Percentiles rank a stretch among this genome's conserved stretches.
These are phyloP conservation scores for Houttuynia cordata DNA, from an alignment of 164 flowering plant genomes.

Conservation along the genomic window DNA sequence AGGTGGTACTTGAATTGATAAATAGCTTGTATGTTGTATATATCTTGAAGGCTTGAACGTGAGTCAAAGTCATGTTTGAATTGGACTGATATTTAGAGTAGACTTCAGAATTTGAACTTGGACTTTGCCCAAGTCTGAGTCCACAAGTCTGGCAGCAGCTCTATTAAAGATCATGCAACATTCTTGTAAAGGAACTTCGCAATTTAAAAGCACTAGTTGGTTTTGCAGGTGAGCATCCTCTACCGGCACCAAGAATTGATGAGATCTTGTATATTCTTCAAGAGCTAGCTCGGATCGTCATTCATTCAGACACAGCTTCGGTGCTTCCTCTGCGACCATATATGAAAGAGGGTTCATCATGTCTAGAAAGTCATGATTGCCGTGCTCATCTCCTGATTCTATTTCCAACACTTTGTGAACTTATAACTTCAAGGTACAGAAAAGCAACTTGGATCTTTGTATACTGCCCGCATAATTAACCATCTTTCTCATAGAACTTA, in stretches of 20 bases:
- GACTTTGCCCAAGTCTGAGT: too few species aligned
- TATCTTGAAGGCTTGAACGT: too few species aligned
- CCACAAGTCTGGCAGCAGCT: too few species aligned
- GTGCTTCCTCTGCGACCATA: constrained; percentile 48
- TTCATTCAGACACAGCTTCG: constrained; percentile 59
- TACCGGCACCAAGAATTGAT: constrained; percentile 70
- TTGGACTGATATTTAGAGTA: too few species aligned
- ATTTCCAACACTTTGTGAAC: constrained; percentile 76
- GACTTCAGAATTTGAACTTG: too few species aligned
- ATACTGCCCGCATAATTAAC: too few species aligned
- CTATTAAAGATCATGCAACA: not conserved
- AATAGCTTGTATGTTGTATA: too few species aligned
- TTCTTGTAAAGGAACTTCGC: not conserved
- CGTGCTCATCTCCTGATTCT: constrained; percentile 70
- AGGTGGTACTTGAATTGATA: too few species aligned
- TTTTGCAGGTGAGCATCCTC: constrained; percentile 52
- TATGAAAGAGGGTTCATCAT: constrained; percentile 32
- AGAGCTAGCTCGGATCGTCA: constrained; percentile 49
- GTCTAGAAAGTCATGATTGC: constrained; percentile 19
- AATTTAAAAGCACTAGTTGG: not conserved
- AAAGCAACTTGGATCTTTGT: not conserved
- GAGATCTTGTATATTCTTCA: constrained; percentile 64
- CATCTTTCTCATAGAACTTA: too few species aligned
- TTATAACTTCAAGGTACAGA: constrained; percentile 68
- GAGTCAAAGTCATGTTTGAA: too few species aligned